Evolutionary conservation across 345 rosid genomes (phyloP).

Genomic region (Hypericum androsaemum): DNA sequence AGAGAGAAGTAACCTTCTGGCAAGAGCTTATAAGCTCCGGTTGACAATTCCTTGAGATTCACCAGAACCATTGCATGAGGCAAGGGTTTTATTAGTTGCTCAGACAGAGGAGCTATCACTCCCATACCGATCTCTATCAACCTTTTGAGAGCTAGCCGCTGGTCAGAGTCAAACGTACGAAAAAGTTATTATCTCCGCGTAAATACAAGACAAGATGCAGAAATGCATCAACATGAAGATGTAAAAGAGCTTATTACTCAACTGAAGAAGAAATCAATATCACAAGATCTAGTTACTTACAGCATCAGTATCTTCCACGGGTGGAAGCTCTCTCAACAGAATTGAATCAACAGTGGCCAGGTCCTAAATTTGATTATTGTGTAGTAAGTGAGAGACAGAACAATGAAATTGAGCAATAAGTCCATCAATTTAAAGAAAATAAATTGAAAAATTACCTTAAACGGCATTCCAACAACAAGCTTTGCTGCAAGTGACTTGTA

Average conservation of each 20-base stretch:
- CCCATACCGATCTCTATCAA: constrained; percentile 93
- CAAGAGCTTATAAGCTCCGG: constrained; percentile 89
- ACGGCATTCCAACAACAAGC: constrained; percentile 93
- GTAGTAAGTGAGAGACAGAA: constrained; percentile 10
- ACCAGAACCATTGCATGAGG: constrained; percentile 91
- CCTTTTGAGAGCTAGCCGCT: constrained; percentile 91
- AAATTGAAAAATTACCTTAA: constrained; percentile 50
- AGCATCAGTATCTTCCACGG: constrained; percentile 67
- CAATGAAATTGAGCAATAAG: not conserved
- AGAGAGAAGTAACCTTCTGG: constrained; percentile 64
- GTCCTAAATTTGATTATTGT: constrained; percentile 40
- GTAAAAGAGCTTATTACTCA: no score
- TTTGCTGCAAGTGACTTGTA: constrained; percentile 89
- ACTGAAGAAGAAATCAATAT: constrained; percentile 2
- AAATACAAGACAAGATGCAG: no score
- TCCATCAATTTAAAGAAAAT: constrained; percentile 6
- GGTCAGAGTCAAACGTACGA: constrained; percentile 10
- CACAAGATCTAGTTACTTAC: constrained; percentile 38
- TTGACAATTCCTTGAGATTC: constrained; percentile 75
- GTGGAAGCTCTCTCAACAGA: constrained; percentile 77
- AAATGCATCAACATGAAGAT: no score
- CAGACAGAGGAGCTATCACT: constrained; percentile 76
- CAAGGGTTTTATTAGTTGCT: constrained; percentile 89
- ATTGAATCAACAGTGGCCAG: constrained; percentile 91
- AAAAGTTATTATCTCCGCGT: no score